These are phyloP conservation scores for Fusarium sp. DNA, from an alignment of 2,329 filamentous ascomycete species.

Conservation along the genomic window DNA sequence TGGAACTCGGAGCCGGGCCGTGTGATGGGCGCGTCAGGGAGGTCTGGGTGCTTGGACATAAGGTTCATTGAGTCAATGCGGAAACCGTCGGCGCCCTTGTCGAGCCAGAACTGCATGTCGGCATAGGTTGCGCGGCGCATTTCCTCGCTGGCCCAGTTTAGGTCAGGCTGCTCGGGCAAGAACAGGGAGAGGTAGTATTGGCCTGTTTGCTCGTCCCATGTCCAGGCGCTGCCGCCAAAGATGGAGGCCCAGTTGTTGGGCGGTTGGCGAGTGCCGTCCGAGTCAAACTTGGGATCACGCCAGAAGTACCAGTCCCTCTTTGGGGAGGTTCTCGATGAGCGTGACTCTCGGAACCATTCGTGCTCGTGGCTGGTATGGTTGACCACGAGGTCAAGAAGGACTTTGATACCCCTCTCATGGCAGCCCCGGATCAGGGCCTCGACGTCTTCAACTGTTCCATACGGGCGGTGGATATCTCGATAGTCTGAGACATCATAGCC, in stretches of 20 bases:
- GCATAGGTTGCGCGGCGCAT: conserved; percentile 76
- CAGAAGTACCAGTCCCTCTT: conserved; percentile 76
- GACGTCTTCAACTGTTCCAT: conserved; percentile 75
- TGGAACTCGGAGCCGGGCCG: conserved; percentile 51
- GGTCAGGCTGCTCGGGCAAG: conserved; percentile 76
- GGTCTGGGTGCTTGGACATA: conserved; percentile 66
- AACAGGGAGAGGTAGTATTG: conserved; percentile 73
- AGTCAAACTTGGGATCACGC: conserved; percentile 62
- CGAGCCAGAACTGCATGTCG: conserved; percentile 78
- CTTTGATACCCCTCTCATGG: conserved; percentile 71
- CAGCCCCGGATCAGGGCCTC: conserved; percentile 71
- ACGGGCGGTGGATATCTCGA: conserved; percentile 72
- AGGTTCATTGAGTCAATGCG: conserved; percentile 77
- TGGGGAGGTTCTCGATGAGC: conserved; percentile 60
- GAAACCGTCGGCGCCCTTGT: conserved; percentile 74
- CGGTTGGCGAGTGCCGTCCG: conserved; percentile 65
- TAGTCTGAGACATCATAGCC: conserved; percentile 81
- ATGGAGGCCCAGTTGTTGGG: conserved; percentile 68
- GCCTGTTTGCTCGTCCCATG: conserved; percentile 62
- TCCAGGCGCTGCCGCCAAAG: conserved; percentile 64
- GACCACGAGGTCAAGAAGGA: conserved; percentile 79
- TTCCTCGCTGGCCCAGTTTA: conserved; percentile 80
- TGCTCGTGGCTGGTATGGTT: conserved; percentile 74
- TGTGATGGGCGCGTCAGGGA: conserved; percentile 64
- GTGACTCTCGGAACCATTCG: conserved; percentile 68